phyloP scores from a whole-genome alignment of 352 stramenopile genomes.

The Globisporangium nodosum region DNA sequence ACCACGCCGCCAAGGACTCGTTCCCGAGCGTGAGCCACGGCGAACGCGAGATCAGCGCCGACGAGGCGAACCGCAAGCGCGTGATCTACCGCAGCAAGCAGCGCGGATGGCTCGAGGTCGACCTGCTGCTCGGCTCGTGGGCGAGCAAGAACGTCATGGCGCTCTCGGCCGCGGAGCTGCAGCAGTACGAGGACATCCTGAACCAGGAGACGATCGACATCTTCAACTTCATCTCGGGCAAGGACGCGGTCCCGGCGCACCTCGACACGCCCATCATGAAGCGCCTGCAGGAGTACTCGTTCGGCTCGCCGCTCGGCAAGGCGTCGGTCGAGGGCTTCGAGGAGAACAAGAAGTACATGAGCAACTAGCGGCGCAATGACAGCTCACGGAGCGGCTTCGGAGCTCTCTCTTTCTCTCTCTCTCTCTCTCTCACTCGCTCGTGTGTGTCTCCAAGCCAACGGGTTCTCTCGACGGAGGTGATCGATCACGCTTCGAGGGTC shows the following conservation, averaged over 20 bases:
- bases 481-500: too few relatives aligned
- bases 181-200: conserved; percentile 94
- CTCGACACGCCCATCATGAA: conserved; percentile 89
- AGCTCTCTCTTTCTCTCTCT: not conserved
- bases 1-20: conserved; percentile 30
- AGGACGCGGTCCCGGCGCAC: conserved; percentile 72
- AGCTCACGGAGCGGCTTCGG: too few relatives aligned
- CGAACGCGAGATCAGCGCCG: conserved; percentile 36
- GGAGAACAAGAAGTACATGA: conserved; percentile 83
- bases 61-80: conserved; percentile 85
- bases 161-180: conserved; percentile 74
- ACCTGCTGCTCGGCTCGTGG: conserved; percentile 93
- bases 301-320: conserved; percentile 87
- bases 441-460: not conserved
- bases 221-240: conserved; percentile 95
- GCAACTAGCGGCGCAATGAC: conserved; percentile 41
- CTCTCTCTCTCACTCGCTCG: not conserved
- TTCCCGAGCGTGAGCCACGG: conserved; percentile 56
- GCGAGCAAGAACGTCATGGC: conserved; percentile 88
- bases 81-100: conserved; percentile 95
- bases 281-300: conserved; percentile 88
- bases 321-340: conserved; percentile 70
- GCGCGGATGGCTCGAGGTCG: conserved; percentile 94
- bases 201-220: conserved; percentile 98
- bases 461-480: too few relatives aligned